Evolutionary conservation across 2,329 filamentous ascomycete species (phyloP).

Genomic region (Apiospora kogelbergensis): DNA sequence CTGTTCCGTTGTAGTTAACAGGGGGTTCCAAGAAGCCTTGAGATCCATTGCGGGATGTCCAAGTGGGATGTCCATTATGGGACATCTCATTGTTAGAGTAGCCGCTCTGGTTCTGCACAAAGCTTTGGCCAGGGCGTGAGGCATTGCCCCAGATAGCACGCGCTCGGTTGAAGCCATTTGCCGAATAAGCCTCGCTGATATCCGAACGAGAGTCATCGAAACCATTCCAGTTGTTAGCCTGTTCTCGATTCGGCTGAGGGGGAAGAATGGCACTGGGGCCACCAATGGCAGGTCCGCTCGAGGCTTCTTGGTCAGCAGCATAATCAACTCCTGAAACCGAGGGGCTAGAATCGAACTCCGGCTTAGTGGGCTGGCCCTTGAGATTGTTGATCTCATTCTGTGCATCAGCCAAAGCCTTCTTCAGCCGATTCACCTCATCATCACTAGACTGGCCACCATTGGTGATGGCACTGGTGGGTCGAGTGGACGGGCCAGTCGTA

Average conservation of each 20-base stretch:
- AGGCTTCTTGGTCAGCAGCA: conserved; percentile 23
- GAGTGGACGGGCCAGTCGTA: conserved; percentile 47
- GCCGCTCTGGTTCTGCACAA: conserved; percentile 25
- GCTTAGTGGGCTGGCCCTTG: conserved; percentile 65
- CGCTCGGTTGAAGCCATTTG: conserved; percentile 51
- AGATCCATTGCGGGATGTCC: conserved; percentile 45
- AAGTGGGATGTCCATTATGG: conserved; percentile 43
- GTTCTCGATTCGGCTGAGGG: conserved; percentile 22
- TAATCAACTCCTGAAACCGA: conserved; percentile 29
- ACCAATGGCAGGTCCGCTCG: conserved; percentile 37
- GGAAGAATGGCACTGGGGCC: neutral
- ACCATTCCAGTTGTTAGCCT: conserved; percentile 51
- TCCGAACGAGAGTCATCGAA: conserved; percentile 59
- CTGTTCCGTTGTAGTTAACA: conserved; percentile 31
- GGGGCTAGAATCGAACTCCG: conserved; percentile 52
- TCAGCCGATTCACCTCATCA: conserved; percentile 67
- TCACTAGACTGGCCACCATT: conserved; percentile 41
- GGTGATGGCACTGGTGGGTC: conserved; percentile 51
- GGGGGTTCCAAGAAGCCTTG: conserved; percentile 41
- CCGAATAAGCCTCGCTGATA: conserved; percentile 53
- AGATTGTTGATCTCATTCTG: conserved; percentile 70
- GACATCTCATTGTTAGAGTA: conserved; percentile 34
- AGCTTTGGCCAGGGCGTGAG: conserved; percentile 34
- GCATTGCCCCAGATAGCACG: conserved; percentile 57
- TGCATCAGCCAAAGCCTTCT: conserved; percentile 69